Percentiles rank a stretch among this genome's conserved stretches.
phyloP scores from a whole-genome alignment of 1,284 basidiomycete genomes.

The Testicularia cyperi region DNA sequence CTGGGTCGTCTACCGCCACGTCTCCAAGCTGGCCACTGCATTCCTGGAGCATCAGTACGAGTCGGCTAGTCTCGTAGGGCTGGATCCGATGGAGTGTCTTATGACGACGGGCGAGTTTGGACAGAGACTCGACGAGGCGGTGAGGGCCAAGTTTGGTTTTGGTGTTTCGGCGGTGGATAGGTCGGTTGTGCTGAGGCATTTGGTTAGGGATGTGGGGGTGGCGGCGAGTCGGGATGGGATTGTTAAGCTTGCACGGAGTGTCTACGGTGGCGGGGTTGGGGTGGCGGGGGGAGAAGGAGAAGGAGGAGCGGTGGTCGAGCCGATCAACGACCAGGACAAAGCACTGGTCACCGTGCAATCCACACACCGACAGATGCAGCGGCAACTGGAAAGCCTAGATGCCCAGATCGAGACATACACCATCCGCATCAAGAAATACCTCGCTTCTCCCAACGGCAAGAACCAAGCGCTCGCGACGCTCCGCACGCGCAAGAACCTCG shows the following conservation, averaged over 20 bases:
- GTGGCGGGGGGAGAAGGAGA: no score
- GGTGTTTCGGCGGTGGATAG: slow-evolving; percentile 68
- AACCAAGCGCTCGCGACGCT: slow-evolving; percentile 73
- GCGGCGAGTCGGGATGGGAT: slow-evolving; percentile 69
- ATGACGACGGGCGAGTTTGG: slow-evolving; percentile 13
- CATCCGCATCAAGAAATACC: slow-evolving; percentile 68
- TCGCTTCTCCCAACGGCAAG: slow-evolving; percentile 73
- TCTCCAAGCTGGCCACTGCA: slow-evolving; percentile 62
- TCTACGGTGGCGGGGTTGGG: no score
- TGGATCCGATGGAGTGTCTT: slow-evolving; percentile 29
- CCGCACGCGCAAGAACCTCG: slow-evolving; percentile 75
- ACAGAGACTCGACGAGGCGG: not conserved
- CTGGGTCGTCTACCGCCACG: slow-evolving; percentile 71
- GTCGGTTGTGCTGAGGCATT: slow-evolving; percentile 72
- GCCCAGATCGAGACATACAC: slow-evolving; percentile 69
- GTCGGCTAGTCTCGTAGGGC: slow-evolving; percentile 6
- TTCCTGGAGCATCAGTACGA: slow-evolving; percentile 12
- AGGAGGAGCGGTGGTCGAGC: not conserved
- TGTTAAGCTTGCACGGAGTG: slow-evolving; percentile 43
- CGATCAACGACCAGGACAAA: slow-evolving; percentile 71
- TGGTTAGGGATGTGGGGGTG: slow-evolving; percentile 74
- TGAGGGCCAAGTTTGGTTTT: slow-evolving; percentile 6
- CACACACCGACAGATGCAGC: slow-evolving; percentile 69
- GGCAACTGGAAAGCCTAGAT: slow-evolving; percentile 71
- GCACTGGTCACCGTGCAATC: slow-evolving; percentile 74